These are phyloP conservation scores for Penicillium sp. DNA, from an alignment of 2,329 filamentous ascomycete species.

Conservation along the genomic window DNA sequence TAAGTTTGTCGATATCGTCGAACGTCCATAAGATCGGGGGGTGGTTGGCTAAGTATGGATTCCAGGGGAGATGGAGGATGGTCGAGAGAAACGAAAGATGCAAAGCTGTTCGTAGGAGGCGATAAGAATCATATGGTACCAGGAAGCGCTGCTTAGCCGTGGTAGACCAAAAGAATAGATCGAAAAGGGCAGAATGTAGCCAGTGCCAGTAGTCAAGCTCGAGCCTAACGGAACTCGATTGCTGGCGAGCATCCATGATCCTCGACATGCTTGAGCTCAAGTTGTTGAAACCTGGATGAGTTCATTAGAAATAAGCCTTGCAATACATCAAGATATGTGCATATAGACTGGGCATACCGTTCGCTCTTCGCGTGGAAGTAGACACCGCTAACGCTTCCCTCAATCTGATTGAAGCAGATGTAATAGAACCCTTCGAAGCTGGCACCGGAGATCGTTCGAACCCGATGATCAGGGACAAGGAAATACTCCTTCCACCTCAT, in stretches of 20 bases:
- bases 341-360: conserved; percentile 63
- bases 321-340: neutral
- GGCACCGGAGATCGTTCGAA: conserved; percentile 85
- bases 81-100: neutral
- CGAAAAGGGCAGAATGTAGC: neutral
- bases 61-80: neutral
- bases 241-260: conserved; percentile 80
- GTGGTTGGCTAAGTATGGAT: neutral
- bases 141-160: conserved; percentile 12
- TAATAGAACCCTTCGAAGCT: conserved; percentile 99
- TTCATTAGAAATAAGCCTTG: conserved; percentile 3
- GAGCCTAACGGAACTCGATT: conserved; percentile 77
- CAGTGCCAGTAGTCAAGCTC: conserved; percentile 17
- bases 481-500: conserved; percentile 99
- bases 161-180: neutral
- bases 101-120: neutral
- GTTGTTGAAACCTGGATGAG: conserved; percentile 74
- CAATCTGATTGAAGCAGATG: conserved; percentile 94
- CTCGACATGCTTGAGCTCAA: conserved; percentile 84
- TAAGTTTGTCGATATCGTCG: conserved; percentile 8
- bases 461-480: conserved; percentile 88
- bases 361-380: conserved; percentile 99
- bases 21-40: neutral
- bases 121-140: neutral
- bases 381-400: conserved; percentile 84